phyloP scores from a whole-genome alignment of 2,329 filamentous ascomycete genomes.

The Claviceps maximensis region DNA sequence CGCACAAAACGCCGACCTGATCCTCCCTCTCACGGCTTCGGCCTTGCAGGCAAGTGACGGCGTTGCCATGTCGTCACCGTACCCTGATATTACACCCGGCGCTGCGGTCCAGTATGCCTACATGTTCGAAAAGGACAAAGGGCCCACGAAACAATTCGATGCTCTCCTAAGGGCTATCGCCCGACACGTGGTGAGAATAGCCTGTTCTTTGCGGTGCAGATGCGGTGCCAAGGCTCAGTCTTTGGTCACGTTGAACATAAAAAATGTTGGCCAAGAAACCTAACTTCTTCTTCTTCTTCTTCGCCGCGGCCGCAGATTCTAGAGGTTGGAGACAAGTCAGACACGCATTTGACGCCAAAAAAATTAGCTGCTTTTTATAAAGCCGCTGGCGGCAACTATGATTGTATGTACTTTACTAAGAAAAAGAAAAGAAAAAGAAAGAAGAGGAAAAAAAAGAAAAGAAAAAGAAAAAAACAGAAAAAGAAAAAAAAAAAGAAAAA shows the following conservation, averaged over 20 bases:
- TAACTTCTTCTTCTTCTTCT: conserved; percentile 7
- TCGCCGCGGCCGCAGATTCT: conserved; percentile 28
- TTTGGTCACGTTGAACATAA: not conserved
- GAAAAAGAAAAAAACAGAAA: not conserved
- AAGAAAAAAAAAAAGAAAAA: not conserved
- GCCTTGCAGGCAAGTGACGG: not conserved
- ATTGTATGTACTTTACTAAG: conserved; percentile 35
- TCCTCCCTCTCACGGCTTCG: not conserved
- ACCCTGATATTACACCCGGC: conserved; percentile 13
- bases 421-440: not conserved
- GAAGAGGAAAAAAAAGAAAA: not conserved
- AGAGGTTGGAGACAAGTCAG: conserved; percentile 44
- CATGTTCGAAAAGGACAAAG: conserved; percentile 55
- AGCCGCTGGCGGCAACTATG: conserved; percentile 61
- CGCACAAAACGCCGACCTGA: too few species aligned
- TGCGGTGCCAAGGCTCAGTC: not conserved
- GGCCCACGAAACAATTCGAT: conserved; percentile 52
- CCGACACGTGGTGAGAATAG: conserved; percentile 51
- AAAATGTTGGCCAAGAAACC: conserved; percentile 1
- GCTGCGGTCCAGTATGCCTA: conserved; percentile 41
- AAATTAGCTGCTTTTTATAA: conserved; percentile 71
- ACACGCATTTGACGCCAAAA: conserved; percentile 43
- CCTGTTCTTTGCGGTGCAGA: not conserved
- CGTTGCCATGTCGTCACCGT: conserved; percentile 11
- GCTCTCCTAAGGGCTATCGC: conserved; percentile 56